A percentile compares a stretch with the other conserved stretches of the same genome.
phyloP scores from a whole-genome alignment of 2,329 filamentous ascomycete genomes.

The Calycina marina region DNA sequence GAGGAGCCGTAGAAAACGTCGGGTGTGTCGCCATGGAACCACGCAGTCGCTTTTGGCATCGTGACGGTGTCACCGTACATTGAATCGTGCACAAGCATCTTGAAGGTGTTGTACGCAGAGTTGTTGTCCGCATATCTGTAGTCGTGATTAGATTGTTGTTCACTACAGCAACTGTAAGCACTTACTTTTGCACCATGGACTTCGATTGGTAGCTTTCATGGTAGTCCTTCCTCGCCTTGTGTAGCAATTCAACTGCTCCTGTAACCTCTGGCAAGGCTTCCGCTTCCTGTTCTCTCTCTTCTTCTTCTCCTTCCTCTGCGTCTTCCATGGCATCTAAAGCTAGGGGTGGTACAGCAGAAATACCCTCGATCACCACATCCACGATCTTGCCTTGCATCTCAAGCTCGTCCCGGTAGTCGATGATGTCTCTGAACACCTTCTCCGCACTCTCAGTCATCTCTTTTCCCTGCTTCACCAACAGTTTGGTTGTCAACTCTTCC shows the following conservation, averaged over 20 bases:
- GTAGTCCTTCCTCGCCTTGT: constrained; percentile 23
- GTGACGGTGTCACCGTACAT: constrained; percentile 36
- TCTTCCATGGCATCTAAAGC: constrained; percentile 18
- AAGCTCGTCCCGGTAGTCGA: constrained; percentile 38
- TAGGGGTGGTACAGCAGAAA: constrained; percentile 15
- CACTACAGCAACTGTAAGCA: not conserved
- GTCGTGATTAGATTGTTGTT: constrained; percentile 3
- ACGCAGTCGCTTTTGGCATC: constrained; percentile 40
- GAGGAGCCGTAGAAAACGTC: not conserved
- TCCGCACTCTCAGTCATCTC: constrained; percentile 40
- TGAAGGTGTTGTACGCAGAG: constrained; percentile 40
- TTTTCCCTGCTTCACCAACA: constrained; percentile 31
- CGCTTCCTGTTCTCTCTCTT: constrained; percentile 25
- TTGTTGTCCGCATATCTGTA: constrained; percentile 42
- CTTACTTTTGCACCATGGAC: constrained; percentile 28
- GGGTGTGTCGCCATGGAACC: constrained; percentile 34
- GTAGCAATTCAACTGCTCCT: constrained; percentile 24
- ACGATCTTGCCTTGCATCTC: constrained; percentile 16
- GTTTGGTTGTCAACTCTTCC: constrained; percentile 26
- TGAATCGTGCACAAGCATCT: constrained; percentile 45
- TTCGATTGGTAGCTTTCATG: constrained; percentile 23
- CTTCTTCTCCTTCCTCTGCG: constrained; percentile 21
- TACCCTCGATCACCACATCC: constrained; percentile 21
- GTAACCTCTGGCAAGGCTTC: constrained; percentile 19
- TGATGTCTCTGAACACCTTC: constrained; percentile 37